Evolutionary conservation across 2,329 filamentous ascomycete genomes (phyloP), one percentile per base, ranked within the genome.

Genomic region (Penicillium aurantiogriseum): DNA sequence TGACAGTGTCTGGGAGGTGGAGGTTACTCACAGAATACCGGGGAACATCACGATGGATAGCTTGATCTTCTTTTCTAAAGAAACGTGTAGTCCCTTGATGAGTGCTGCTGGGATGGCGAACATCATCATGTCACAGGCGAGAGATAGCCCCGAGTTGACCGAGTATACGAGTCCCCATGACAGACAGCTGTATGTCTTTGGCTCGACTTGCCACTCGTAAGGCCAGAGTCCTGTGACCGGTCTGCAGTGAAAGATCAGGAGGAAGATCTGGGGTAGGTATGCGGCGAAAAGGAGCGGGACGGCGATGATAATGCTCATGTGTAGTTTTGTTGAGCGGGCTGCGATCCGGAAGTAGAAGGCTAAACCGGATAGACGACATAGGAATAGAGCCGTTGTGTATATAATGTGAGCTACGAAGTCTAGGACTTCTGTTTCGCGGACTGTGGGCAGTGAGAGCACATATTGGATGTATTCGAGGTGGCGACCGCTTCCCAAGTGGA

Each of bases 191-290:
- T 80, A 83, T 3, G 73, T 58, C 2, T 67, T 68, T 10, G 63
- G 69, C 10, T 73, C 73, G 0, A 69, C 63, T 61, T 83, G 79
- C 73, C 76, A 83, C 1, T 67, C 73, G 52, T 83, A 83, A 0
- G 81, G 81, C 81, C 81, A 83, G 2, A 80, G 67, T 0, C 74
- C 79, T 0, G 81, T 83, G 0, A 83, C 79, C 0, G 81, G 81
- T 1, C 63, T 66, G 57, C 81, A 83, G 66, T 83, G 81, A 59
- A 83, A 81, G 55, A 83, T 72, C 47, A 83, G 70, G 2, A 83
- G 72, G 27, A 81, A 72, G 13, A 83, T 69, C 56, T 83, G 81
- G 0, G 80, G 76, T 2, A 83, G 57, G 48, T 75, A 83, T 0
- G 76, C 78, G 7, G 70, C 74, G 35, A 77, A 61, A 21, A 82